Percentiles rank a stretch among this genome's conserved stretches.
Evolutionary conservation across 2,329 filamentous ascomycete genomes (phyloP).

Genomic region (Aspergillus tanneri): DNA sequence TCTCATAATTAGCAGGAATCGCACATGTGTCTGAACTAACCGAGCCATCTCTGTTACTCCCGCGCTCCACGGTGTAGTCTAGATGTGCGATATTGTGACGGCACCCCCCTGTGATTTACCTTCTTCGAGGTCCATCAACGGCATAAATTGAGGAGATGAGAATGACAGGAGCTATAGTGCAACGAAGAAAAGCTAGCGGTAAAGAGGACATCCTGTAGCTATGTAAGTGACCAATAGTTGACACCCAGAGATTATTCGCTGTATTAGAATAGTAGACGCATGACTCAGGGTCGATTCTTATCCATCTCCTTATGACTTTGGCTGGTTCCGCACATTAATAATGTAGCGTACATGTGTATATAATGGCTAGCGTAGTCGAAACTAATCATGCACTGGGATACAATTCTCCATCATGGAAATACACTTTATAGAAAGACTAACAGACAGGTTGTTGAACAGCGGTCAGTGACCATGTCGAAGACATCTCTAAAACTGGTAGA

Average conservation of each 20-base stretch:
- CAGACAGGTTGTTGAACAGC: conserved; percentile 88
- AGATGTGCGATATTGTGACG: neutral
- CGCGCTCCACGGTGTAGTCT: conserved; percentile 67
- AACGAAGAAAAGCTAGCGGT: conserved; percentile 88
- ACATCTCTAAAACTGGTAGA: conserved; percentile 91
- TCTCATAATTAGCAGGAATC: neutral
- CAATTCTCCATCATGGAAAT: conserved; percentile 85
- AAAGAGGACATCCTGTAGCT: conserved; percentile 76
- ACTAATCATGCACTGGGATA: conserved; percentile 88
- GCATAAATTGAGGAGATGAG: conserved; percentile 79
- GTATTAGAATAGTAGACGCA: conserved; percentile 96
- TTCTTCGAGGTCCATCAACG: conserved; percentile 69
- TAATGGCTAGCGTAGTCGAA: conserved; percentile 92
- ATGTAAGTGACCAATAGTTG: neutral
- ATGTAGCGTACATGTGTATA: conserved; percentile 67
- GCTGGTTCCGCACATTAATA: conserved; percentile 75
- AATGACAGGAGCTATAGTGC: conserved; percentile 93
- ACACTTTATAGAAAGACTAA: conserved; percentile 88
- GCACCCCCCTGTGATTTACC: conserved; percentile 47
- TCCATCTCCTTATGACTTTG: conserved; percentile 88
- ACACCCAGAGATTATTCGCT: conserved; percentile 28
- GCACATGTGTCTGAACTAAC: neutral
- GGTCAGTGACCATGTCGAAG: conserved; percentile 94
- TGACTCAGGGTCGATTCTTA: conserved; percentile 75
- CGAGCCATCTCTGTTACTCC: conserved; percentile 89